phyloP scores from a whole-genome alignment of 1,139 yeast genomes.

The Pichia inconspicua region DNA sequence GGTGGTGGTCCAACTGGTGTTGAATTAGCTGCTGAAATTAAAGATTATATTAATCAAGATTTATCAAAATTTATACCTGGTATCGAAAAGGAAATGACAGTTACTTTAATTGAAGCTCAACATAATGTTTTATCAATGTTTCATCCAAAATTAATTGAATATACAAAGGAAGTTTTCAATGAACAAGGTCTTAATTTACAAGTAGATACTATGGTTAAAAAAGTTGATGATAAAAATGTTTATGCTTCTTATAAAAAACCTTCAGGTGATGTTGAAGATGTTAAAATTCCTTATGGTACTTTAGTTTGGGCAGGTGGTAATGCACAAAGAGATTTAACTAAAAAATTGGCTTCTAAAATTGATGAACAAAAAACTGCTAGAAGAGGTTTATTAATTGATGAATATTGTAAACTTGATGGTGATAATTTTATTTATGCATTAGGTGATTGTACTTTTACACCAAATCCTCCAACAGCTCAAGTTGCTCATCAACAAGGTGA shows the following conservation, averaged over 20 bases:
- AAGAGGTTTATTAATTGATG: constrained; percentile 51
- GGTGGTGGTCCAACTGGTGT: constrained; percentile 96
- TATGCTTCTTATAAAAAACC: constrained; percentile 38
- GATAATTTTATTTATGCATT: constrained; percentile 44
- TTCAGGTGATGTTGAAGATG: constrained; percentile 38
- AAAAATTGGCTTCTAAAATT: constrained; percentile 40
- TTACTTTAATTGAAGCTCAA: constrained; percentile 49
- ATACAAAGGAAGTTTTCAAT: constrained; percentile 48
- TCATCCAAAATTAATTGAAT: constrained; percentile 49
- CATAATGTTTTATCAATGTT: constrained; percentile 52
- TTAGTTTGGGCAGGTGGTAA: constrained; percentile 63
- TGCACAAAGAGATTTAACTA: constrained; percentile 46
- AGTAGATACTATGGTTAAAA: constrained; percentile 51
- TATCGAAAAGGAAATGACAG: constrained; percentile 46
- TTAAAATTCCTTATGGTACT: constrained; percentile 47
- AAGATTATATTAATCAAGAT: constrained; percentile 56
- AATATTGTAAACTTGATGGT: constrained; percentile 46
- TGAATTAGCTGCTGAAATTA: constrained; percentile 76
- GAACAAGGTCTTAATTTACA: constrained; percentile 45
- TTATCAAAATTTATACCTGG: constrained; percentile 53
- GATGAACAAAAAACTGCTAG: constrained; percentile 54
- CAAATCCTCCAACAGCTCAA: constrained; percentile 57
- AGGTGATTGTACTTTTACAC: constrained; percentile 58
- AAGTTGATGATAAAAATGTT: constrained; percentile 43
- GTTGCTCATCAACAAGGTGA: constrained; percentile 58